Evolutionary conservation across 2,329 filamentous ascomycete species (phyloP), one percentile per base, ranked within the genome.

Genomic region (Ustulina deusta): DNA sequence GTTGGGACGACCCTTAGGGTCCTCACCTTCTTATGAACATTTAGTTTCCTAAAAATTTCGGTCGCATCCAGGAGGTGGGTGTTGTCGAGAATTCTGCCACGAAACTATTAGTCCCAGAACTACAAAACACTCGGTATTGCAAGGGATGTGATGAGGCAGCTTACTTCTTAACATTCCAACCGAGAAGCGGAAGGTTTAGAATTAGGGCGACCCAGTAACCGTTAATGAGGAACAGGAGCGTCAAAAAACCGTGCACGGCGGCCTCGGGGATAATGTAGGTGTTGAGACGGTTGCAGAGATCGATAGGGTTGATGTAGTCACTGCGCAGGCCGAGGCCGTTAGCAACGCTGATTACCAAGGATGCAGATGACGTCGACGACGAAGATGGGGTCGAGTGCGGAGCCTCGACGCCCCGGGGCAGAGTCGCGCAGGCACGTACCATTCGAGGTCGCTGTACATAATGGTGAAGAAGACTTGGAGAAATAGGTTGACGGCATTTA

Each of bases 391-490:
- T 6, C 65, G 40, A 66, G 61, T 69, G 68, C 48, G 52, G 62
- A 70, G 61, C 62, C 66, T 63, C 22, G 61, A 65, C 68, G 61
- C 54, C 22, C 32, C 36, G 32, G 25, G 38, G 38, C 15, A 46
- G 40, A 63, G 34, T 57, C 29, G 60, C 55, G 57, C 42, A 49
- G 34, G 25, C 49, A 86, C 93, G 78, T 85, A 97, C 94, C 96
- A 99, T 91, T 99, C 96, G 78, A 99, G 84, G 87, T 99, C 96
- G 83, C 93, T 97, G 85, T 98, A 99, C 97, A 99, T 99, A 80
- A 99, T 99, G 66, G 96, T 99, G 86, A 99, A 99, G 89, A 99
- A 99, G 77, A 99, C 96, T 86, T 99, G 97, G 66, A 99, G 88
- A 84, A 99, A 99, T 79, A 99, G 89, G 87, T 99, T 99, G 89